Base-by-base conservation (phyloP, 164 flowering plant genomes). In the Santalum album region DNA sequence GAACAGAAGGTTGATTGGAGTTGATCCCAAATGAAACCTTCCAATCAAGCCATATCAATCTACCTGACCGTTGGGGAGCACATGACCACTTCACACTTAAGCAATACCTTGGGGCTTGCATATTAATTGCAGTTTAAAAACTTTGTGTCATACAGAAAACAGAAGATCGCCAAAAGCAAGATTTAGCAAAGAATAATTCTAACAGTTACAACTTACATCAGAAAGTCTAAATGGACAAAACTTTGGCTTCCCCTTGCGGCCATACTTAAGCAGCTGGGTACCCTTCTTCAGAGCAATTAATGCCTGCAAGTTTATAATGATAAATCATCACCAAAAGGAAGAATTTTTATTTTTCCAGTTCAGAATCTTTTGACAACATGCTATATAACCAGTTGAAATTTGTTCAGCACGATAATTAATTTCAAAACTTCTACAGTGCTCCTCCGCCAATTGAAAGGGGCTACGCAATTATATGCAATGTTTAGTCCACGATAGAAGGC, bases 211-310 rank as follows among this genome's bases (percentile, higher is more conserved):
- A 67, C 91, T 74, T 73, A 91, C 98, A 77, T 52, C 72, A 32
- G 98, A 88, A 60, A 91, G 85, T 77, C 86, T 82, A 60, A 91
- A 86, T 26, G 89, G 90, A 67, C 73, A 88, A 71, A 83, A 81
- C 59, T 86, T 92, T 12, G 98, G 98, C 72, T 92, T 88, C 56
- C 98, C 98, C 61, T 92, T 92, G 25, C 98, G 98, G 64, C 98
- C 94, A 83, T 86, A 92, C 68, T 92, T 92, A 49, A 92, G 84
- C 58, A 92, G 71, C 48, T 84, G 96, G 65, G 98, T 70, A 65
- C 98, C 98, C 65, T 88, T 91, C 76, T 91, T 91, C 72, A 91
- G 57, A 56, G 86, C 82, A 71, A 76, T 71, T 55, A 91, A 60
- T 54, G 87, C 88, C 96, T 87, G 75, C 60, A 77, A 52, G n/a